Percentiles rank a stretch among this genome's conserved stretches.
Conservation (phyloP, 352 stramenopile genomes). For the Thalassiosira hispida region DNA sequence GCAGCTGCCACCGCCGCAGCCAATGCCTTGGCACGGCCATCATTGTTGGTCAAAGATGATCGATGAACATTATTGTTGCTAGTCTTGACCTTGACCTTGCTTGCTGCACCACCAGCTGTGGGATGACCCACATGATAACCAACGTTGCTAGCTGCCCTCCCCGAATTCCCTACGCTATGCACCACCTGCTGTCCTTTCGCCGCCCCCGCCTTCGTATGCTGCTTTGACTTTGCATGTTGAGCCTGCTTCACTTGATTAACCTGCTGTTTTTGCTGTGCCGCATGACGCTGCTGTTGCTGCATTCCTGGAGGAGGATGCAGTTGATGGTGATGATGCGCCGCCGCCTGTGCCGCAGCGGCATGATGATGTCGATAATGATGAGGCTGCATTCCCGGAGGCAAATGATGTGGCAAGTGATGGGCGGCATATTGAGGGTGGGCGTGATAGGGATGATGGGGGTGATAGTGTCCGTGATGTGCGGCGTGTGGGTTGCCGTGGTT, state of each 20-base stretch:
- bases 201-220: not conserved
- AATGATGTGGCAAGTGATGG: constrained; percentile 18
- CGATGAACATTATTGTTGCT: not conserved
- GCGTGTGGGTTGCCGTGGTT: not conserved
- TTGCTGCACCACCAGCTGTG: not conserved
- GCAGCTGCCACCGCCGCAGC: not conserved
- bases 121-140: not conserved
- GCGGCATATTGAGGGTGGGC: constrained; percentile 7
- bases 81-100: not conserved
- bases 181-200: not conserved
- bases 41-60: not conserved
- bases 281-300: not conserved
- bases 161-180: not conserved
- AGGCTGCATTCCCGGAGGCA: not conserved
- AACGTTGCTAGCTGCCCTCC: not conserved
- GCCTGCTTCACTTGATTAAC: not conserved
- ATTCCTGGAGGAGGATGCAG: constrained; percentile 1
- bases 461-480: not conserved
- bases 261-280: not conserved
- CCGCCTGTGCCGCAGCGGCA: not conserved
- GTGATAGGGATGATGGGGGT: constrained; percentile 7
- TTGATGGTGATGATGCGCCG: constrained; percentile 8
- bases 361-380: constrained; percentile 12
- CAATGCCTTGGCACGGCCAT: not conserved
- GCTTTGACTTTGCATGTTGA: not conserved